Base-by-base conservation (phyloP, 257 asterid genomes). In the Henckelia pumila region DNA sequence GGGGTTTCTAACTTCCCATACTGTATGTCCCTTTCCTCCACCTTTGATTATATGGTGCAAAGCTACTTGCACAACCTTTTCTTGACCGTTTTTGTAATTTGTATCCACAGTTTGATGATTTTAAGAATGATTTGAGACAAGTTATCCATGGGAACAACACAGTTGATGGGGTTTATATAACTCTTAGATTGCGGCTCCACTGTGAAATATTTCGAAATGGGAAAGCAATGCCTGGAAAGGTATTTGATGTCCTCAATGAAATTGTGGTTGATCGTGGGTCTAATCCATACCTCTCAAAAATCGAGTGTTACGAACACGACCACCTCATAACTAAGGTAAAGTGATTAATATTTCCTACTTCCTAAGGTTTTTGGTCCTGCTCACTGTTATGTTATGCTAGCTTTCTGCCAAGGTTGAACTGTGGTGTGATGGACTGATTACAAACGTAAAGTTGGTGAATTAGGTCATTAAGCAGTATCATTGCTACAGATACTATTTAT, bases 231-330 rank as follows among this genome's bases (percentile, higher is more conserved):
- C 93, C 97, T 4, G 99, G 99, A 35, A 94, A 91, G 81, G 82
- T 91, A 72, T 91, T 91, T 66, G 96, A 91, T 84, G 86, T 94
- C 76, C 88, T 94, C 71, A 94, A 94, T 63, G 99, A 94, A 83
- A 59, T 94, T 69, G 95, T 94, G 47, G 97, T 94, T 71, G 99
- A 94, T 76, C 97, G 97, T 71, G 99, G 99, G 28, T 94, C 99
- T 49, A 94, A 91, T 86, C 99, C 99, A 6, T 94, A 94, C 77
- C 96, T 91, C 49, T 94, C 99, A 55, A 94, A 94, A 69, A 88
- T 94, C 30, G 97, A 94, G 77, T 94, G 99, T 71, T 94, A 84
- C 59, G 99, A 94, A 79, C 97, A 94, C 71, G 97, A 88, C 68
- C 96, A 85, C 81, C 97, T 94, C 72, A 94, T 94, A 80, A 91